phyloP scores from a whole-genome alignment of 768 basidiomycete species.

The Leccinum subgranulosum region DNA sequence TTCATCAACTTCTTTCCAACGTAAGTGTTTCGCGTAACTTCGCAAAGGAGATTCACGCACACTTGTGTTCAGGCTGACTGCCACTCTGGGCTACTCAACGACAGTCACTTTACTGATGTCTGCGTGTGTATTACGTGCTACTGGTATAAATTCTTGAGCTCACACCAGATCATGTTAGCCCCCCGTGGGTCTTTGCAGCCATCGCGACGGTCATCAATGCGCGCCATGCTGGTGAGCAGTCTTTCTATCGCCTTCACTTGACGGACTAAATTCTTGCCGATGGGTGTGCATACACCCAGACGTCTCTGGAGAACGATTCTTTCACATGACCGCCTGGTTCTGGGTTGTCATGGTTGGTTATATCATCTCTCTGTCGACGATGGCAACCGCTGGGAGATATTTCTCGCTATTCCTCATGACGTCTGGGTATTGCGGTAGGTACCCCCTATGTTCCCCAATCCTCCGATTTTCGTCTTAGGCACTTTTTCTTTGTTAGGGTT shows the following conservation, averaged over 20 bases:
- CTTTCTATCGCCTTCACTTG: background rate
- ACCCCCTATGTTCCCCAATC: background rate
- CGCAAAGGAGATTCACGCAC: background rate
- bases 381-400: constrained; percentile 50
- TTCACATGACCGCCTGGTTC: constrained; percentile 55
- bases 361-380: constrained; percentile 54
- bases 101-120: constrained; percentile 58
- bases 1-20: constrained; percentile 62
- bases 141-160: background rate
- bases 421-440: constrained; percentile 42
- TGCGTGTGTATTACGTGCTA: constrained; percentile 40
- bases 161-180: constrained; percentile 33
- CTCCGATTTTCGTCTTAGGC: background rate
- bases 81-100: constrained; percentile 58
- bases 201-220: constrained; percentile 50
- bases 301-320: constrained; percentile 60
- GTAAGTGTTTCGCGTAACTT: constrained; percentile 23
- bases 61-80: constrained; percentile 40
- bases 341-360: constrained; percentile 60
- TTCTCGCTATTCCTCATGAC: constrained; percentile 67
- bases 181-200: constrained; percentile 60
- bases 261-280: background rate
- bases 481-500: constrained; percentile 30
- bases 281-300: constrained; percentile 32
- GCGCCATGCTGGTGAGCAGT: constrained; percentile 46